These are phyloP conservation scores for Tuber magnatum DNA, from an alignment of 495 filamentous ascomycete genomes.

Conservation along the genomic window DNA sequence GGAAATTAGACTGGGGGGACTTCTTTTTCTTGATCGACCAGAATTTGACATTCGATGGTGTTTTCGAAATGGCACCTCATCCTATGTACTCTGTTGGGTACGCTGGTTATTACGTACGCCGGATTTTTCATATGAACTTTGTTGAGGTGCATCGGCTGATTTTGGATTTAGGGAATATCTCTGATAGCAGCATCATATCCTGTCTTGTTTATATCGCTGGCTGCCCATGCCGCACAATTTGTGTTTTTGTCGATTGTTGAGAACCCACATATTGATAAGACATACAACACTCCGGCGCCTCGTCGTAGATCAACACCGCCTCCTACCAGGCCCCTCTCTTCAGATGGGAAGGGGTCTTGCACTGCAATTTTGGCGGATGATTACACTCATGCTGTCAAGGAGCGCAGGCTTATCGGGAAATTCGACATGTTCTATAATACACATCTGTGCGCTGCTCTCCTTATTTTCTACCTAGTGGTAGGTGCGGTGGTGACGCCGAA, in stretches of 20 bases:
- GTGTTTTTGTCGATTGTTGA: conserved; percentile 83
- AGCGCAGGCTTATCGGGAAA: conserved; percentile 54
- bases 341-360: conserved; percentile 14
- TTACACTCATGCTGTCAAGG: conserved; percentile 15
- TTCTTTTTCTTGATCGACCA: conserved; percentile 99
- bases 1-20: conserved; percentile 73
- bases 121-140: not conserved
- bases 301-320: conserved; percentile 44
- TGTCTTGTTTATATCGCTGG: conserved; percentile 89
- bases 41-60: conserved; percentile 94
- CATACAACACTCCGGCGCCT: conserved; percentile 82
- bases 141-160: not conserved
- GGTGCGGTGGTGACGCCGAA: conserved; percentile 70
- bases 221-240: conserved; percentile 92
- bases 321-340: conserved; percentile 12
- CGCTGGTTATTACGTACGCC: conserved; percentile 71
- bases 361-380: conserved; percentile 23
- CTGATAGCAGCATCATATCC: conserved; percentile 96
- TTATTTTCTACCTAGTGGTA: conserved; percentile 63
- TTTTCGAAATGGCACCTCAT: conserved; percentile 98
- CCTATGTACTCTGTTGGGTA: conserved; percentile 99
- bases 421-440: conserved; percentile 79
- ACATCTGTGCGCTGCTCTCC: conserved; percentile 69
- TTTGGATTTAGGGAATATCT: conserved; percentile 62
- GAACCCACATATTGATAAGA: conserved; percentile 97